Conservation (phyloP, 2,329 filamentous ascomycete species). For the Hymenoscyphus scutula region DNA sequence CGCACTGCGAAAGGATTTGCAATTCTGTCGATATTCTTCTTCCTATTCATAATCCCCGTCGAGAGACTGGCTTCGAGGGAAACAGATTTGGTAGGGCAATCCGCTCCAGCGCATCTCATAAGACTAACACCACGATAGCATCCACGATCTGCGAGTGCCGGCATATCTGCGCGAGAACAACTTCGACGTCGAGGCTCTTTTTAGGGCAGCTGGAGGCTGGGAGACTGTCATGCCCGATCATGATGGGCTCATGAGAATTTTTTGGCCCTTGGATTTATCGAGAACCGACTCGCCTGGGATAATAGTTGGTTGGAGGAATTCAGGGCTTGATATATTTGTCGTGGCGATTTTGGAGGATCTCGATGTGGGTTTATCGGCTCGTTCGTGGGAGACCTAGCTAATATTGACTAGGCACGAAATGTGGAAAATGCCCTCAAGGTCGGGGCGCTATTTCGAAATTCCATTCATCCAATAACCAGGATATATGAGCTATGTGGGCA, state of each 20-base stretch:
- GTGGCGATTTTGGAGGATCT: conserved; percentile 87
- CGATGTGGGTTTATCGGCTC: conserved; percentile 58
- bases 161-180: conserved; percentile 93
- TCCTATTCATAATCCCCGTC: conserved; percentile 79
- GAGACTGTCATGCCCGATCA: conserved; percentile 61
- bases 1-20: conserved; percentile 83
- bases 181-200: conserved; percentile 92
- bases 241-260: conserved; percentile 95
- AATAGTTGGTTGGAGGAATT: conserved; percentile 94
- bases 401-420: conserved; percentile 47
- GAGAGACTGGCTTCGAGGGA: conserved; percentile 79
- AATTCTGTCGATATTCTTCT: conserved; percentile 79
- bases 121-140: conserved; percentile 56
- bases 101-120: conserved; percentile 24
- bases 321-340: conserved; percentile 84
- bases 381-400: conserved; percentile 24
- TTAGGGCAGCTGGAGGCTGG: conserved; percentile 45
- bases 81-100: conserved; percentile 64
- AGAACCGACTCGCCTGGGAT: conserved; percentile 73
- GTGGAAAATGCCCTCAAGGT: conserved; percentile 86
- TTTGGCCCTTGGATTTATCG: conserved; percentile 89
- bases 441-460: conserved; percentile 79
- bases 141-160: conserved; percentile 71
- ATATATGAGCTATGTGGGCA: conserved; percentile 85
- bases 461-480: conserved; percentile 73